Base-by-base conservation (phyloP, 2,329 filamentous ascomycete genomes). In the Claviceps maximensis region DNA sequence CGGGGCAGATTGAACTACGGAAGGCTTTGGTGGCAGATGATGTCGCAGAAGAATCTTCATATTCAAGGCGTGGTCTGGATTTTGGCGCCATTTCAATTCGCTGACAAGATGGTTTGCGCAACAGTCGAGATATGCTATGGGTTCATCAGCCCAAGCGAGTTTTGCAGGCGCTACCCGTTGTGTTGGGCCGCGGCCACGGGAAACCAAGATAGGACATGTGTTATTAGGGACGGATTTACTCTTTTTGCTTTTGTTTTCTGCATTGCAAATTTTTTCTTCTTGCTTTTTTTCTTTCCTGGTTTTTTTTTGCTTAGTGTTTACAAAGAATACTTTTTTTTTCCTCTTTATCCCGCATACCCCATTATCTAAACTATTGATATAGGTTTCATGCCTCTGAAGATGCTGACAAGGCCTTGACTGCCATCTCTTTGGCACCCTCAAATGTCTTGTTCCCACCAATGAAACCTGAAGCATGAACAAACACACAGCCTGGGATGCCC, bases 361-460 rank as follows among this genome's bases (percentile, higher is more conserved):
- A 10, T 10, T 10, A 10, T 13, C 31, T 33, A 13, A 33, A 33
- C 31, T 33, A 33, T 13, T 33, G 31, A 10, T 33, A 33, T 13
- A 33, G 9, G 9, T 10, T 33, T 13, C 31, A 23, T 23, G 9
- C 23, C 1, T 12, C 40, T 13, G 12, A 19, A 45, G 12, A 27
- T 47, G 25, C 47, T 31, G 68, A 79, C 57, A 88, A 71, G 2
- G 86, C 85, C 75, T 86, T 88, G 67, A 77, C 71, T 4, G 90
- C 89, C 89, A 97, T 95, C 54, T 83, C 81, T 66, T 88, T 78
- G 27, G 83, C 90, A 31, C 93, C 93, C 56, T 95, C 88, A 62
- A 87, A 93, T 0, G 86, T 94, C 76, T 87, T 85, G 71, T 96
- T 94, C 2, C 93, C 93, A 19, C 93, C 93, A 64, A 97, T 97